These are phyloP conservation scores for Trichoderma gracile DNA, from an alignment of 2,329 filamentous ascomycete species.

Conservation along the genomic window DNA sequence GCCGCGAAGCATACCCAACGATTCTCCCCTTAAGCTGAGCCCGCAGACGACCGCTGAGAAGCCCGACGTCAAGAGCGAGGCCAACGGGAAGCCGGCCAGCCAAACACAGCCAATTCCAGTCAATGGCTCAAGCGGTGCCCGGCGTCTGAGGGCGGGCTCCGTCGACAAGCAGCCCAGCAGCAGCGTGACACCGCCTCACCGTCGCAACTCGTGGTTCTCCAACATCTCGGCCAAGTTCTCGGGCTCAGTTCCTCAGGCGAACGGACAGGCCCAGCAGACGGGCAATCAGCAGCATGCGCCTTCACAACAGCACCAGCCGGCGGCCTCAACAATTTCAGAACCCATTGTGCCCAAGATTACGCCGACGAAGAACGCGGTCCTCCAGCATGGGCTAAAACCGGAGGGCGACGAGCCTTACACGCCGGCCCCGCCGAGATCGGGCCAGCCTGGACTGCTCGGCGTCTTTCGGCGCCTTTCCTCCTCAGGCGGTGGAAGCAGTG, in stretches of 20 bases:
- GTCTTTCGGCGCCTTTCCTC: constrained; percentile 83
- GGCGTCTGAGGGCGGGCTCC: constrained; percentile 39
- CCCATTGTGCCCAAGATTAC: constrained; percentile 48
- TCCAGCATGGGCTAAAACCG: constrained; percentile 56
- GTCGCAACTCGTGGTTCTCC: constrained; percentile 86
- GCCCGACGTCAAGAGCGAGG: constrained; percentile 28
- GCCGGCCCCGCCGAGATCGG: constrained; percentile 70
- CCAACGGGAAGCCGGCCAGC: constrained; percentile 30
- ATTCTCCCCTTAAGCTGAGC: constrained; percentile 33
- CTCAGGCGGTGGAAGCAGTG: constrained; percentile 46
- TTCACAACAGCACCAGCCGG: constrained; percentile 10
- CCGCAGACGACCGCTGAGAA: constrained; percentile 33
- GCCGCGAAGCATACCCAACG: constrained; percentile 38
- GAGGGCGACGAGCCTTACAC: constrained; percentile 68
- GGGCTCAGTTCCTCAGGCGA: constrained; percentile 48
- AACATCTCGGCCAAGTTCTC: constrained; percentile 93
- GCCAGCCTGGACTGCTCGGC: constrained; percentile 72
- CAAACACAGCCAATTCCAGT: constrained; percentile 30
- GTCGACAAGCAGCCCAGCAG: constrained; percentile 37
- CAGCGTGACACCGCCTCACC: constrained; percentile 44
- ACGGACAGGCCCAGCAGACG: constrained; percentile 28
- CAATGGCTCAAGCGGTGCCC: constrained; percentile 32
- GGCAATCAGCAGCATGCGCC: constrained; percentile 26
- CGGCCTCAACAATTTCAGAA: constrained; percentile 38
- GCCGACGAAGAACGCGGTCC: constrained; percentile 58